Evolutionary conservation across 2,329 filamentous ascomycete genomes (phyloP), one percentile per base, ranked within the genome.

Genomic region (Ophiostoma fasciatum): DNA sequence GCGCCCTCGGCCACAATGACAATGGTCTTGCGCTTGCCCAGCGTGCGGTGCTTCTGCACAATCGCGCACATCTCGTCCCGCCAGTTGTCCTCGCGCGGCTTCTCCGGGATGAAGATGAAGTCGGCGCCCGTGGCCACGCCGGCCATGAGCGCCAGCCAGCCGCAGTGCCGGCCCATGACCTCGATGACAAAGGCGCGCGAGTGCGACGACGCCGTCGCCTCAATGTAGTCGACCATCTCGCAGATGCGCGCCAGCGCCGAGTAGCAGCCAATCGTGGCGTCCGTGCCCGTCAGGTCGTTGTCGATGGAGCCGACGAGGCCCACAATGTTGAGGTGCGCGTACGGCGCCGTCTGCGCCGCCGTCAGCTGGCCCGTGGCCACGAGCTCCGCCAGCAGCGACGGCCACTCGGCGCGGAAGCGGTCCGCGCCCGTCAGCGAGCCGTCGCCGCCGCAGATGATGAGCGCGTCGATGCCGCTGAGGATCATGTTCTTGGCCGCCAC

Each of bases 121-220:
- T 98, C 90, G 13, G 90, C 87, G 33, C 88, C 90, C 1, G 84
- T 94, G 40, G 83, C 87, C 41, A 98, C 87, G 50, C 87, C 88
- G 12, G 88, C 81, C 79, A 96, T 94, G 42, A 98, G 69, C 28
- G 90, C 90, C 43, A 98, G 67, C 90, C 90, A 98, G 43, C 90
- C 90, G 56, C 90, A 98, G 60, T 98, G 88, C 41, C 90, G 73
- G 33, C 90, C 90, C 90, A 98, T 98, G 50, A 98, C 90, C 58
- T 94, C 90, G 43, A 98, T 82, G 39, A 98, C 87, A 57, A 98
- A 98, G 27, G 90, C 90, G 49, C 90, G 72, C 45, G 93, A 92
- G 59, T 98, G 90, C 20, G 87, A 94, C 26, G 78, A 79, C 35
- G 88, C 88, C 0, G 90, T 96, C 15, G 88, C 87, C 59, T 98